Conservation (phyloP, 805 yeast species). For the Pichia cephalocereana region DNA sequence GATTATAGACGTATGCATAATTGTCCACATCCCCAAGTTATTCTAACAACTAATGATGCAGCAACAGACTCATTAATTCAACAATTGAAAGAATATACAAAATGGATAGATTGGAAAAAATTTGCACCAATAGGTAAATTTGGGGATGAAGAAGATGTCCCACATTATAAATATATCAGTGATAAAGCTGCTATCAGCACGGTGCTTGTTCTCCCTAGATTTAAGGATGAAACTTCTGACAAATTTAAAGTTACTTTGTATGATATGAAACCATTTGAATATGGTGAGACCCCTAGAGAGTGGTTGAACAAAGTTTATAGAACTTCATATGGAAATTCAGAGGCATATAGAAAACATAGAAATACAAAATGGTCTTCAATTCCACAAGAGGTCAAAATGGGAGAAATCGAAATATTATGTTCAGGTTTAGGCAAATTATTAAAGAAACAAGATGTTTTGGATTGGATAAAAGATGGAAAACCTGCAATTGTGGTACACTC, state of each 20-base stretch:
- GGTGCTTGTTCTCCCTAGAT: slow-evolving; percentile 17
- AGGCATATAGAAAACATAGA: slow-evolving; percentile 16
- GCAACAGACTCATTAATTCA: slow-evolving; percentile 38
- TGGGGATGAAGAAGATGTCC: slow-evolving; percentile 14
- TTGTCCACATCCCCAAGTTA: slow-evolving; percentile 25
- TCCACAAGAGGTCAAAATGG: slow-evolving; percentile 8
- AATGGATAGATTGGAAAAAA: slow-evolving; percentile 36
- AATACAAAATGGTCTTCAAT: slow-evolving; percentile 13
- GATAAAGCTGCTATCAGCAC: slow-evolving; percentile 18
- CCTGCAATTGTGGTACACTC: slow-evolving; percentile 20
- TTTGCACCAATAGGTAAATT: slow-evolving; percentile 23
- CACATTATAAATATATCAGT: slow-evolving; percentile 14
- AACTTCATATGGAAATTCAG: slow-evolving; percentile 16
- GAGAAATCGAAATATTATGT: slow-evolving; percentile 19
- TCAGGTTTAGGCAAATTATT: slow-evolving; percentile 18
- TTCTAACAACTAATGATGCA: slow-evolving; percentile 19
- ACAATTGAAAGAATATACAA: slow-evolving; percentile 39
- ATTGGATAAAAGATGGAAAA: slow-evolving; percentile 2
- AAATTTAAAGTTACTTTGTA: slow-evolving; percentile 15
- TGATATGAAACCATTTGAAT: slow-evolving; percentile 20
- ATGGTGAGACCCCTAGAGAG: slow-evolving; percentile 12
- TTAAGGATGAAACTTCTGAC: not conserved
- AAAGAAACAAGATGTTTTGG: slow-evolving; percentile 8
- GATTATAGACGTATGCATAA: slow-evolving; percentile 24
- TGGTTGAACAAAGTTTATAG: slow-evolving; percentile 19